Conservation (phyloP, 345 rosid species). For the Carallia brachiata region DNA sequence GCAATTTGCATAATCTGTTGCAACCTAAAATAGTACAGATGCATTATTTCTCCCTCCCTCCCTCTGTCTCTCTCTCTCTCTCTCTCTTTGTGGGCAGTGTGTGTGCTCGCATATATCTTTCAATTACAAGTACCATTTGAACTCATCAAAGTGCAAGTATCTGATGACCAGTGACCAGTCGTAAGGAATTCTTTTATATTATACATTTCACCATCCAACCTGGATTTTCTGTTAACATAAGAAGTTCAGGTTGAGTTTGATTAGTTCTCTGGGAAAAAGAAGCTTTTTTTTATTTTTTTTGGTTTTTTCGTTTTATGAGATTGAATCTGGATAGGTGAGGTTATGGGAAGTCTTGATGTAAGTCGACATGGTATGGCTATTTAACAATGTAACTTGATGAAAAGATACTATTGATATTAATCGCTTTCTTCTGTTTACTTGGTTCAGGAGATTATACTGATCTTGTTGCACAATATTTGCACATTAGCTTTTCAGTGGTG, state of each 20-base stretch:
- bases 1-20: background rate
- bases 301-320: no score
- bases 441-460: background rate
- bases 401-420: no score
- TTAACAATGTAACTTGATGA: no score
- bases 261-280: no score
- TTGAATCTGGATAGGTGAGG: no score
- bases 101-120: background rate
- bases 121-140: no score
- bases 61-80: background rate
- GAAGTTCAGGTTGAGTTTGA: background rate
- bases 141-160: background rate
- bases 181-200: background rate
- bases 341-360: no score
- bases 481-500: slow-evolving; percentile 13
- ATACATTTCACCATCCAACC: background rate
- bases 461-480: background rate
- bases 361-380: no score
- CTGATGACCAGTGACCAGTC: background rate
- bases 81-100: background rate
- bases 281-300: no score
- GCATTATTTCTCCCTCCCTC: background rate
- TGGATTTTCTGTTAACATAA: background rate
- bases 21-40: background rate
- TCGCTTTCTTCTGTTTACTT: no score